Evolutionary conservation across 176 grass and related monocot genomes (phyloP), one percentile per base, ranked within the genome.

Genomic region (Ensete ventricosum): DNA sequence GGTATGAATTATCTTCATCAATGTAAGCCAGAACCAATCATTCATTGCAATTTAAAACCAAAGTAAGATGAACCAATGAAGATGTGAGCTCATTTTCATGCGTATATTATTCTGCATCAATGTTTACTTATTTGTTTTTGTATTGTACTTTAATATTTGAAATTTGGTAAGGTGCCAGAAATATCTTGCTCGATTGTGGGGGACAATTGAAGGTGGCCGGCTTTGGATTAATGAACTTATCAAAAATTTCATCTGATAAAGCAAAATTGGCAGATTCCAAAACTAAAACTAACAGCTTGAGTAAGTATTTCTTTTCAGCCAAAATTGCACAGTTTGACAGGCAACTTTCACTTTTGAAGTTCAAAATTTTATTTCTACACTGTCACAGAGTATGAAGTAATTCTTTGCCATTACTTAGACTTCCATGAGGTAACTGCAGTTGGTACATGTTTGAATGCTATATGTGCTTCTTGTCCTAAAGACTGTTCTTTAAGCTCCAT

Each of bases 141-240:
- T 79, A 16, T 79, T 72, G 73, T 85, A 70, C 90, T 93, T 93
- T 73, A 93, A 82, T 85, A 87, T 83, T 70, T 83, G 69, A 91
- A 53, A 84, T 89, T 99, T 87, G 86, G 86, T 94, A 99, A 99
- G 96, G 96, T 94, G 95, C 88, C 90, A 99, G 96, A 91, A 91
- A 99, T 94, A 99, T 99, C 88, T 99, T 99, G 82, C 84, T 99
- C 86, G 91, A 94, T 89, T 87, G 81, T 83, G 88, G 86, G 78
- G 91, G 91, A 54, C 76, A 86, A 13, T 62, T 99, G 64, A 99
- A 94, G 69, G 85, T 99, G 55, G 80, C 82, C 14, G 91, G 96
- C 11, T 99, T 99, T 55, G 91, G 91, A 29, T 70, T 99, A 29
- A 75, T 62, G 50, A 86, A 78, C 73, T 11, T 91, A 80, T 84